A percentile compares a stretch with the other conserved stretches of the same genome.
Conservation (phyloP, 139 green algal species). For the Edaphochlamys debaryana region DNA sequence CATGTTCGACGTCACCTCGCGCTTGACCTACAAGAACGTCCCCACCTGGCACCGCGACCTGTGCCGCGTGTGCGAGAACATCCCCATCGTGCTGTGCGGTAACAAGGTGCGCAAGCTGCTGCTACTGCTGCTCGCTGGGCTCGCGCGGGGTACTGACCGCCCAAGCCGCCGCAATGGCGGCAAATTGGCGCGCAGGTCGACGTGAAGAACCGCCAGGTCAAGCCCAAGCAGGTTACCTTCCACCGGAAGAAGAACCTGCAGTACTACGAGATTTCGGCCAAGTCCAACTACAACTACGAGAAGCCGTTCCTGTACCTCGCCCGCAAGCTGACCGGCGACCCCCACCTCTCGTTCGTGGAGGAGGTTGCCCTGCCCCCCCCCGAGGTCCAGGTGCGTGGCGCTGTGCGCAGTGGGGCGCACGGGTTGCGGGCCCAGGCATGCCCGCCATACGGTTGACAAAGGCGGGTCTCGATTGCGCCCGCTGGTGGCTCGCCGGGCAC, state of each 20-base stretch:
- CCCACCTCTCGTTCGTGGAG: slow-evolving; percentile 95
- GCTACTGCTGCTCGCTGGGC: not conserved
- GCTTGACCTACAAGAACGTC: slow-evolving; percentile 99
- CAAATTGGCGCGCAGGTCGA: slow-evolving; percentile 65
- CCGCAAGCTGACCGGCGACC: slow-evolving; percentile 96
- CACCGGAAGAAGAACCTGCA: slow-evolving; percentile 99
- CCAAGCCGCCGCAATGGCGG: not conserved
- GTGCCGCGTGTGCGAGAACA: slow-evolving; percentile 99
- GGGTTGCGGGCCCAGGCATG: too few species aligned
- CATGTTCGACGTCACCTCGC: slow-evolving; percentile 99
- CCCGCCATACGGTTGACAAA: too few species aligned
- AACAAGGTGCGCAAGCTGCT: slow-evolving; percentile 96
- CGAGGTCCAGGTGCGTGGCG: too few species aligned
- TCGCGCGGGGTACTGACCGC: not conserved
- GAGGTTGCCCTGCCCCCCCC: slow-evolving; percentile 94
- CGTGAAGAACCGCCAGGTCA: slow-evolving; percentile 99
- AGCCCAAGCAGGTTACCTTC: slow-evolving; percentile 99
- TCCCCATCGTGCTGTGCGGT: slow-evolving; percentile 99
- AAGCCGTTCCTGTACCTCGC: slow-evolving; percentile 99
- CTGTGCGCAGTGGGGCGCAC: too few species aligned
- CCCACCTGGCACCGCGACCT: slow-evolving; percentile 99
- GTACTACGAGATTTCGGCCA: slow-evolving; percentile 99
- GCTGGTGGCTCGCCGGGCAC: too few species aligned
- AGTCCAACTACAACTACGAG: slow-evolving; percentile 99
- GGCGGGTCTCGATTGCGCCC: too few species aligned